Conservation (phyloP, 495 filamentous ascomycete species). For the Haplographium delicatum region DNA sequence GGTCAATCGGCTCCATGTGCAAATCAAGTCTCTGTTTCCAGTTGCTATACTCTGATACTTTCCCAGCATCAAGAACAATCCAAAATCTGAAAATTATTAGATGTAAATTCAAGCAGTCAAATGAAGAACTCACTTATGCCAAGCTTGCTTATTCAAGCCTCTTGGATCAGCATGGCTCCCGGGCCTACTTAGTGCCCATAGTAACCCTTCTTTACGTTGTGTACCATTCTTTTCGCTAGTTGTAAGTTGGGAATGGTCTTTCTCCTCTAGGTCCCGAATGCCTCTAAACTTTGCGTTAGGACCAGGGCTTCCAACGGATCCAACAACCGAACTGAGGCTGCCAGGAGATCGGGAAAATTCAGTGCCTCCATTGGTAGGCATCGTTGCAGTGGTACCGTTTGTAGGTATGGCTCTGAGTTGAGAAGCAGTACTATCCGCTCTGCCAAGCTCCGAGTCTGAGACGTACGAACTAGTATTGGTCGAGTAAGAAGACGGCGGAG, state of each 20-base stretch:
- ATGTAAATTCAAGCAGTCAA: background rate
- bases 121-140: constrained; percentile 82
- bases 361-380: constrained; percentile 27
- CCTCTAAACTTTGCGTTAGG: constrained; percentile 67
- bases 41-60: constrained; percentile 95
- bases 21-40: constrained; percentile 97
- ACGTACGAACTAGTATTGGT: constrained; percentile 20
- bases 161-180: constrained; percentile 94
- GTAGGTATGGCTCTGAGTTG: constrained; percentile 37
- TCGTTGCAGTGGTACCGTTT: constrained; percentile 31
- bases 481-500: constrained; percentile 6
- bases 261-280: constrained; percentile 85
- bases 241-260: constrained; percentile 46
- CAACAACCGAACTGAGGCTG: constrained; percentile 32
- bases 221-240: constrained; percentile 45
- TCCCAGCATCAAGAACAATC: constrained; percentile 96
- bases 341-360: constrained; percentile 31
- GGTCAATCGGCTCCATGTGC: constrained; percentile 97
- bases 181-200: constrained; percentile 91
- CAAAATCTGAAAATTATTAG: constrained; percentile 63
- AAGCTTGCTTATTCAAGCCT: constrained; percentile 91
- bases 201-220: constrained; percentile 77
- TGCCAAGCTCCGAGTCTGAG: constrained; percentile 60
- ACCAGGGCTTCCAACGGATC: constrained; percentile 20
- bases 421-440: constrained; percentile 68